Percentiles rank a stretch among this genome's conserved stretches.
phyloP scores from a whole-genome alignment of 169 alveolate genomes.

The Plasmodium inui region DNA sequence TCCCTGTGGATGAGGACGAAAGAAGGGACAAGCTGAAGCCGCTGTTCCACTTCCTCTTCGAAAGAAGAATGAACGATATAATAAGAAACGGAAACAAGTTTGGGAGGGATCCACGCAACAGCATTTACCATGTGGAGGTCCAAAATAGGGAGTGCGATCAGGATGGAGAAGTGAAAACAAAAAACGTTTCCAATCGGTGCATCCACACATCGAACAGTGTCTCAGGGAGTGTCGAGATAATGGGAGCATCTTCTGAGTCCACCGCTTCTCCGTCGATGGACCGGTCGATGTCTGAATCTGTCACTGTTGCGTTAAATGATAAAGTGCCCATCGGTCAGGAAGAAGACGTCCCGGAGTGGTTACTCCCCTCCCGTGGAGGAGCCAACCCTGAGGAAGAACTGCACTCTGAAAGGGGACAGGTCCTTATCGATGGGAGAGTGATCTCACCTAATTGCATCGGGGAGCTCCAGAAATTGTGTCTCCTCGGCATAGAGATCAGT shows the following conservation, averaged over 20 bases:
- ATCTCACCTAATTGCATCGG: not conserved
- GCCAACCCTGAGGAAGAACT: not conserved
- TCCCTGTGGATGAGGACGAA: conserved; percentile 47
- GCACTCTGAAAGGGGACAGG: not conserved
- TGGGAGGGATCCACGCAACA: not conserved
- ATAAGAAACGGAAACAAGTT: not conserved
- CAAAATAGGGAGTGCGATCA: not conserved
- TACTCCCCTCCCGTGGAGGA: not conserved
- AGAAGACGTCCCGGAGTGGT: not conserved
- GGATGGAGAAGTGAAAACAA: not conserved
- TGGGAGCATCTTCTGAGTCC: not conserved
- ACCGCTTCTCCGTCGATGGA: not conserved
- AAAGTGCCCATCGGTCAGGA: not conserved
- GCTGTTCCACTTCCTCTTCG: conserved; percentile 37
- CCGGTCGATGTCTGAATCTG: not conserved
- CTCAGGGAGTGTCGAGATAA: too few relatives aligned
- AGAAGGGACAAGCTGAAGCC: conserved; percentile 24
- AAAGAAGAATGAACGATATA: conserved; percentile 19
- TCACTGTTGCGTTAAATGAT: not conserved
- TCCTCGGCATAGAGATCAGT: conserved; percentile 26
- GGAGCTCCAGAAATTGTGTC: conserved; percentile 24
- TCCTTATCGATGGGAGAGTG: not conserved
- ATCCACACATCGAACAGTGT: not conserved
- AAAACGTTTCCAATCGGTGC: not conserved
- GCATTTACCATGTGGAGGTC: not conserved